Conservation (phyloP, 495 filamentous ascomycete genomes). For the Venustampulla echinocandica region DNA sequence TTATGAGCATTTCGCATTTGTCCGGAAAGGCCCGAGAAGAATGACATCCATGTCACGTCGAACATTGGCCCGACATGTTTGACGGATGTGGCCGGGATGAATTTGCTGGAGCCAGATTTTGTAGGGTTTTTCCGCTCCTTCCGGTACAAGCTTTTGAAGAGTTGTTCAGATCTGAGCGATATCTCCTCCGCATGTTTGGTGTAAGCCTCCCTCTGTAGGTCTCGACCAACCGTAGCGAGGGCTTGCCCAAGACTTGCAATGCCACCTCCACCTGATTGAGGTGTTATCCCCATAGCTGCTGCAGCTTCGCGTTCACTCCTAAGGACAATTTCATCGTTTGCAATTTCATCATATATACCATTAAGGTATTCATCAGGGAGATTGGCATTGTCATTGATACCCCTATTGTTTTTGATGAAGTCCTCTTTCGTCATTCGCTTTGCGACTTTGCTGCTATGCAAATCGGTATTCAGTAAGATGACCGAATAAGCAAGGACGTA, state of each 20-base stretch:
- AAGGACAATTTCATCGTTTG: slow-evolving; percentile 84
- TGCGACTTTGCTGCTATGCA: slow-evolving; percentile 82
- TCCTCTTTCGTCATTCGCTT: slow-evolving; percentile 89
- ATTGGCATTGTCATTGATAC: slow-evolving; percentile 95
- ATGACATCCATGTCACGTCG: slow-evolving; percentile 98
- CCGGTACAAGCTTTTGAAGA: slow-evolving; percentile 82
- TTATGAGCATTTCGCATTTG: slow-evolving; percentile 88
- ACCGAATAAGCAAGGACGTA: slow-evolving; percentile 95
- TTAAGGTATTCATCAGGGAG: slow-evolving; percentile 86
- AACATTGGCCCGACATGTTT: slow-evolving; percentile 98
- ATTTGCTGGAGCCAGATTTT: slow-evolving; percentile 59
- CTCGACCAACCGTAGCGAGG: slow-evolving; percentile 79
- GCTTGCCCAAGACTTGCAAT: slow-evolving; percentile 84
- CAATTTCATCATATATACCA: slow-evolving; percentile 88
- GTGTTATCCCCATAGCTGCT: slow-evolving; percentile 56
- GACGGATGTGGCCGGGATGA: slow-evolving; percentile 85
- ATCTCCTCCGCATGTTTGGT: slow-evolving; percentile 94
- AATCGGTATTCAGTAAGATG: slow-evolving; percentile 93
- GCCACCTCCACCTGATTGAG: slow-evolving; percentile 56
- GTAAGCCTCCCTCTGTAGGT: slow-evolving; percentile 87
- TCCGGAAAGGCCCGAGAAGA: slow-evolving; percentile 85
- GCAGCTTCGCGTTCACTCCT: slow-evolving; percentile 84
- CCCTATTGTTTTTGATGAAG: slow-evolving; percentile 97
- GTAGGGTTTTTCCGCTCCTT: slow-evolving; percentile 72
- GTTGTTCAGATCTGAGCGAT: slow-evolving; percentile 52